Evolutionary conservation across 768 basidiomycete genomes (phyloP).

Genomic region (Lactifluus volemus): DNA sequence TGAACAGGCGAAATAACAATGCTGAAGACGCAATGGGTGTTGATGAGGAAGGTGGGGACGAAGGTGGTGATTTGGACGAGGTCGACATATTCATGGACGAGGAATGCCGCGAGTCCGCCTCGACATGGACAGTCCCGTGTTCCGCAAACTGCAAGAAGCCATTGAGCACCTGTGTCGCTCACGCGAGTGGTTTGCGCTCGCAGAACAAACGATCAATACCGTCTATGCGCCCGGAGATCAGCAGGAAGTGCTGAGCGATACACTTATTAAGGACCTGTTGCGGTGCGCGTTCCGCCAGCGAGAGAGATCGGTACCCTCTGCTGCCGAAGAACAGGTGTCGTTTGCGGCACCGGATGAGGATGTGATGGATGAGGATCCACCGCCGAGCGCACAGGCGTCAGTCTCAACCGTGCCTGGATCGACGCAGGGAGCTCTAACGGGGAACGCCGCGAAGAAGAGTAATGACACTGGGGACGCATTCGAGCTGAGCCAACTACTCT

Average conservation of each 20-base stretch:
- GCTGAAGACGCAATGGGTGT: slow-evolving; percentile 50
- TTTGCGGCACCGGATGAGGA: slow-evolving; percentile 33
- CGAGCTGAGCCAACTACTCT: slow-evolving; percentile 91
- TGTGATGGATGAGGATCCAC: slow-evolving; percentile 49
- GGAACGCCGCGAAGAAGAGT: slow-evolving; percentile 3
- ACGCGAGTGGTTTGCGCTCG: slow-evolving; percentile 94
- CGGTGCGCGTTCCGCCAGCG: slow-evolving; percentile 46
- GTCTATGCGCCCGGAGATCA: slow-evolving; percentile 92
- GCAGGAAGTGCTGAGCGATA: slow-evolving; percentile 76
- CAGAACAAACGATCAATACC: slow-evolving; percentile 95
- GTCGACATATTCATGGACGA: slow-evolving; percentile 28
- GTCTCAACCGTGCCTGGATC: slow-evolving; percentile 13
- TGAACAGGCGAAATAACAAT: not conserved
- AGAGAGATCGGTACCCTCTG: slow-evolving; percentile 19
- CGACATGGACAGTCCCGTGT: slow-evolving; percentile 81
- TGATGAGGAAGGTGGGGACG: slow-evolving; percentile 30
- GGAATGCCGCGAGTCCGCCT: slow-evolving; percentile 43
- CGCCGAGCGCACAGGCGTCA: slow-evolving; percentile 21
- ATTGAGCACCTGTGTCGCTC: slow-evolving; percentile 73
- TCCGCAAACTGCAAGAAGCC: slow-evolving; percentile 72
- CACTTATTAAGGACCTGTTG: slow-evolving; percentile 78
- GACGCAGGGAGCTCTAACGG: not conserved
- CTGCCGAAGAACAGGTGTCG: slow-evolving; percentile 17
- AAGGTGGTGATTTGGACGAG: slow-evolving; percentile 29
- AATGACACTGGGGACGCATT: slow-evolving; percentile 75